Base-by-base conservation (phyloP, 345 rosid species). In the Leavenworthia alabamica region DNA sequence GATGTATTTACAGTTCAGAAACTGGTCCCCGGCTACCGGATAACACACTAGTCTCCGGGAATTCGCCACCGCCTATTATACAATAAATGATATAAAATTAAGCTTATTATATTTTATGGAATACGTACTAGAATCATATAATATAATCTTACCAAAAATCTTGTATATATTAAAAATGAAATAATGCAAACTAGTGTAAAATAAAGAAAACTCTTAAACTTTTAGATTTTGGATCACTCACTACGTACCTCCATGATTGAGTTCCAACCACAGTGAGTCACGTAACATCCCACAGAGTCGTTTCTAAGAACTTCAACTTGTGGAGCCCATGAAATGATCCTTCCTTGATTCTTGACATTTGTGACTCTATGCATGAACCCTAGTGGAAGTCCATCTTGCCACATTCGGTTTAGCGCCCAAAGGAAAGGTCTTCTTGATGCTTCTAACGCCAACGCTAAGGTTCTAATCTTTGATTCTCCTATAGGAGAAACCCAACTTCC, bases 251-350 rank as follows among this genome's bases (percentile, higher is more conserved):
- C 97, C 79, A 80, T 59, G 0, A 82, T 85, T 1, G 97, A 90
- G 65, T 90, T 90, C 97, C 97, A 90, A 4, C 95, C 97, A 51
- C 97, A 90, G n/a, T 90, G 97, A 2, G 84, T 83, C 4, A 87
- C 56, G 44, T 55, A 90, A 27, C 84, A 76, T 5, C 83, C 85
- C 0, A 87, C 84, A 0, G 84, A 78, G 4, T 56, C 27, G 52
- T 79, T 85, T 8, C 54, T 51, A 57, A 90, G 73, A 17, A 90
- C 73, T 62, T 77, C 77, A 48, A 77, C 0, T 12, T 90, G 97
- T 0, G 92, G 95, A 0, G 92, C 88, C 97, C 97, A 87, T 0
- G 82, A 51, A 9, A 87, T 90, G 3, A 90, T 48, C 54, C 66
- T 78, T 0, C 93, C 92, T 57, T 60, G 79, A 41, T 64, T 57